Conservation (phyloP, 108 stramenopile species). For the Cyclotella distinguenda region DNA sequence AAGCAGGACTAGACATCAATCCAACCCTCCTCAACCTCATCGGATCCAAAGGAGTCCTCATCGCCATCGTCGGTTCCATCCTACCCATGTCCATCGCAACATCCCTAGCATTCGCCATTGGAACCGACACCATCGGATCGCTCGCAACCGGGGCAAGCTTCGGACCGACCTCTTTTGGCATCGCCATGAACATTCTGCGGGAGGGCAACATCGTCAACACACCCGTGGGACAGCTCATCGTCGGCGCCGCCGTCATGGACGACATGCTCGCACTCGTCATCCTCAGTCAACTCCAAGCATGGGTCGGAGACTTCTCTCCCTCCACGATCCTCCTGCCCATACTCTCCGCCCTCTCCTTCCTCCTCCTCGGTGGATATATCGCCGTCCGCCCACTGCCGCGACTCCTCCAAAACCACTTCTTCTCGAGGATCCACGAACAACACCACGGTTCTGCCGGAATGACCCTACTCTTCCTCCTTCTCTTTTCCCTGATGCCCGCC, state of each 20-base stretch:
- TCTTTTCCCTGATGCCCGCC: slow-evolving; percentile 56
- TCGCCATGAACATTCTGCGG: slow-evolving; percentile 75
- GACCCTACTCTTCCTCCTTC: slow-evolving; percentile 47
- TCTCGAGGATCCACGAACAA: slow-evolving; percentile 30
- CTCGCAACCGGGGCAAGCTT: slow-evolving; percentile 76
- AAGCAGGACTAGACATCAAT: slow-evolving; percentile 86
- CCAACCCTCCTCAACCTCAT: slow-evolving; percentile 72
- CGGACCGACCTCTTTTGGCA: slow-evolving; percentile 80
- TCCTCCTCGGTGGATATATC: slow-evolving; percentile 71
- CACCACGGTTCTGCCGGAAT: slow-evolving; percentile 54
- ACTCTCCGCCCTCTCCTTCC: slow-evolving; percentile 61
- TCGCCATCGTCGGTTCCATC: slow-evolving; percentile 75
- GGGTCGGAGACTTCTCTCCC: slow-evolving; percentile 54
- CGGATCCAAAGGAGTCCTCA: slow-evolving; percentile 69
- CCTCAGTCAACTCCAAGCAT: slow-evolving; percentile 63
- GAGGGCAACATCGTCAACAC: slow-evolving; percentile 73
- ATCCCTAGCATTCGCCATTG: slow-evolving; percentile 54
- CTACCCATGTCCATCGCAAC: slow-evolving; percentile 76
- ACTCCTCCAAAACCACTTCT: slow-evolving; percentile 49
- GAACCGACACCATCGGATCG: slow-evolving; percentile 47
- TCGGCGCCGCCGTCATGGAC: slow-evolving; percentile 82
- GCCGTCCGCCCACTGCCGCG: slow-evolving; percentile 58
- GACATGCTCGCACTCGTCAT: slow-evolving; percentile 86
- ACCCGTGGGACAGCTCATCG: slow-evolving; percentile 82
- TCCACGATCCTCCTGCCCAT: slow-evolving; percentile 64